Conservation (phyloP, 2,329 filamentous ascomycete genomes). For the Colletotrichum sp. region DNA sequence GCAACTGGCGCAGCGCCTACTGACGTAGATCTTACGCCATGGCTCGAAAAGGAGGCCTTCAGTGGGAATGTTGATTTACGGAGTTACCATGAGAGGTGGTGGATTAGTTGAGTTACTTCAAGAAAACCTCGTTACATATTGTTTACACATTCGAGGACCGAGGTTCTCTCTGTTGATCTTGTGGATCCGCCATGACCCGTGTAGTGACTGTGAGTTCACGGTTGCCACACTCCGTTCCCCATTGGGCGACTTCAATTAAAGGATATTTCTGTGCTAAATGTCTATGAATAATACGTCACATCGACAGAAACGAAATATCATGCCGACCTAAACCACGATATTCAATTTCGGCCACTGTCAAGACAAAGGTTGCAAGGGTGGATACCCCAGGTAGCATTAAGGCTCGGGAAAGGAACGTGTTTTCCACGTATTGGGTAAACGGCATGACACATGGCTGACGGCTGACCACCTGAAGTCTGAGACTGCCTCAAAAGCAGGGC, state of each 20-base stretch:
- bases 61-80: background rate
- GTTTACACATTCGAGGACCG: background rate
- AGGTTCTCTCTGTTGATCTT: background rate
- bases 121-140: fast-evolving
- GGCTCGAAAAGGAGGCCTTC: background rate
- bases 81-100: background rate
- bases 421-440: background rate
- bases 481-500: background rate
- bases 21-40: background rate
- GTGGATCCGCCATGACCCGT: background rate
- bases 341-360: too few species aligned
- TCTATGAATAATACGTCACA: fast-evolving
- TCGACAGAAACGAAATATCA: fast-evolving
- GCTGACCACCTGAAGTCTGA: background rate
- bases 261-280: background rate
- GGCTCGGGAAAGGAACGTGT: background rate
- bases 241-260: too few species aligned
- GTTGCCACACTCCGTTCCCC: too few species aligned
- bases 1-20: background rate
- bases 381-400: background rate
- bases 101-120: background rate
- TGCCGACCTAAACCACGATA: background rate
- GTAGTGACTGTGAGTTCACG: too few species aligned
- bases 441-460: background rate
- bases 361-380: background rate